Evolutionary conservation across 805 yeast genomes (phyloP).

Genomic region (Starmerella geochares): DNA sequence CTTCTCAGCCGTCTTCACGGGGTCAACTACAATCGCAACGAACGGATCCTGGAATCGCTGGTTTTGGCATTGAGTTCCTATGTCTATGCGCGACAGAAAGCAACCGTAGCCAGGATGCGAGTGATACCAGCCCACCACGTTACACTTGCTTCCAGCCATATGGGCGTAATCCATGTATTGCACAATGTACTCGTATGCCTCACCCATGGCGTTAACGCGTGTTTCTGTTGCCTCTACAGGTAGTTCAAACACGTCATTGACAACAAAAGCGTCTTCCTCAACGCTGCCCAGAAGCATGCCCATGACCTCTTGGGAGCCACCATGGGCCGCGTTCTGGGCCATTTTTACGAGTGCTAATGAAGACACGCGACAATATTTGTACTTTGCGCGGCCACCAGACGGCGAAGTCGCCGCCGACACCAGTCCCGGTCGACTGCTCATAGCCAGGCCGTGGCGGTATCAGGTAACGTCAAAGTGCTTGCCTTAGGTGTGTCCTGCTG

Average conservation of each 20-base stretch:
- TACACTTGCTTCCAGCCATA: conserved; percentile 45
- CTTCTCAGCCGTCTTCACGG: conserved; percentile 81
- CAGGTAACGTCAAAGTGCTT: background rate
- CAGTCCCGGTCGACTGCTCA: background rate
- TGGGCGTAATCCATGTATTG: conserved; percentile 51
- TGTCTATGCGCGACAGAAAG: conserved; percentile 90
- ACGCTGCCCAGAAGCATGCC: conserved; percentile 82
- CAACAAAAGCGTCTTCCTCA: conserved; percentile 42
- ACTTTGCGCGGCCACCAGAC: background rate
- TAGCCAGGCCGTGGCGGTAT: background rate
- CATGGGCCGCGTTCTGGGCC: conserved; percentile 76
- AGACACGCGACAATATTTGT: conserved; percentile 53
- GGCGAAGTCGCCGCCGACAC: background rate
- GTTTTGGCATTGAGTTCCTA: conserved; percentile 88
- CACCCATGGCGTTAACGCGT: conserved; percentile 85
- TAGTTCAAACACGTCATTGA: conserved; percentile 71
- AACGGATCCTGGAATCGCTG: conserved; percentile 92
- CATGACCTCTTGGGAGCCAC: conserved; percentile 87
- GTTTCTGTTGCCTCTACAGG: conserved; percentile 97
- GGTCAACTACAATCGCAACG: conserved; percentile 95
- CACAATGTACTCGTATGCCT: conserved; percentile 92
- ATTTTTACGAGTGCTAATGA: conserved; percentile 75
- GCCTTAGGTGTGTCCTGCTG: background rate
- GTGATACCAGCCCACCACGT: conserved; percentile 94
- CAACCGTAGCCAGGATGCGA: conserved; percentile 97